These are phyloP conservation scores for Nicotiana knightiana DNA, from an alignment of 257 asterid genomes.

Conservation along the genomic window DNA sequence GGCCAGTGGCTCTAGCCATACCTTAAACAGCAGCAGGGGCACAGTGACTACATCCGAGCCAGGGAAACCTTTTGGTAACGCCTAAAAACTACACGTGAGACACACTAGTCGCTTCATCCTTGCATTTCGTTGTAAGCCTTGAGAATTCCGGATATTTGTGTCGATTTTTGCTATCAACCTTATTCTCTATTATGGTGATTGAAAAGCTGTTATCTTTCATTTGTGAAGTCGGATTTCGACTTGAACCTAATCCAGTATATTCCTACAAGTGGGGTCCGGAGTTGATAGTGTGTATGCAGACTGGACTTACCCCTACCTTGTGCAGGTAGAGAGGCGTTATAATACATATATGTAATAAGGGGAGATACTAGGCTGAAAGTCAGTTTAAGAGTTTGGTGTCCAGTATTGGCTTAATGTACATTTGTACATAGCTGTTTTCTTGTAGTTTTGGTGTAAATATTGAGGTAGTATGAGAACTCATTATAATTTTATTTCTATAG, in stretches of 20 bases:
- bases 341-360: neutral
- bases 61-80: neutral
- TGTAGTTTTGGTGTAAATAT: neutral
- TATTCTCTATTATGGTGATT: neutral
- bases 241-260: neutral
- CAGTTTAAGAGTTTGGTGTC: no score
- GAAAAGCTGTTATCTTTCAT: neutral
- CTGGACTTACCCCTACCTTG: no score
- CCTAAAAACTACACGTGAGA: constrained; percentile 40
- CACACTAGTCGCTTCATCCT: neutral
- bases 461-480: neutral
- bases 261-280: no score
- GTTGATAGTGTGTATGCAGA: no score
- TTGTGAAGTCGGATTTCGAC: neutral
- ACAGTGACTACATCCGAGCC: constrained; percentile 24
- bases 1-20: constrained; percentile 27
- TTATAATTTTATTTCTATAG: neutral
- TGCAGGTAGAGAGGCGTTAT: no score
- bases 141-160: neutral
- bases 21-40: constrained; percentile 21
- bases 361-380: no score
- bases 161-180: neutral
- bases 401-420: no score
- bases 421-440: neutral
- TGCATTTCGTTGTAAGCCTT: neutral